phyloP scores from a whole-genome alignment of 345 rosid species.

The Cardiospermum halicacabum region DNA sequence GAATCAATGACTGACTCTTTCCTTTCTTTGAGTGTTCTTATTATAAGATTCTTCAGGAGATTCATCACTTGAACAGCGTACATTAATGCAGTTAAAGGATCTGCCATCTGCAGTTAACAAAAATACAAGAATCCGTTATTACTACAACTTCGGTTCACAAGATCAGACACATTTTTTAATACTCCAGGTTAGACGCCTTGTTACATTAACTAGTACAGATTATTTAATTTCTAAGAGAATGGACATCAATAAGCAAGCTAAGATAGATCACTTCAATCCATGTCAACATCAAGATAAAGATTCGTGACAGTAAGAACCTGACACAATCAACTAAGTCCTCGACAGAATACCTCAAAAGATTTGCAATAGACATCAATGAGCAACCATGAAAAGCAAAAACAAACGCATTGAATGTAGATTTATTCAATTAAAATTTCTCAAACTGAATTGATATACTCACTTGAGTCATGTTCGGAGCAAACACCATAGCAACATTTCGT shows the following conservation, averaged over 20 bases:
- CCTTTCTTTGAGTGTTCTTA: constrained; percentile 60
- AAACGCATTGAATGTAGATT: not conserved
- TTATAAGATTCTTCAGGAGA: constrained; percentile 75
- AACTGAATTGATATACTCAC: constrained; percentile 33
- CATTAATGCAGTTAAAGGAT: constrained; percentile 96
- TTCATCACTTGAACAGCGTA: constrained; percentile 97
- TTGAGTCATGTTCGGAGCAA: constrained; percentile 99
- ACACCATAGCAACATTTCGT: constrained; percentile 91
- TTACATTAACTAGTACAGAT: too few relatives aligned
- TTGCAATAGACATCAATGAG: not conserved
- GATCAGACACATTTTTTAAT: not conserved
- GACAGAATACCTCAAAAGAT: not conserved
- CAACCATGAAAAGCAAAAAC: not conserved
- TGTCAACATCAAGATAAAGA: not conserved
- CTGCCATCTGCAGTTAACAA: constrained; percentile 70
- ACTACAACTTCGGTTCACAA: constrained; percentile 6
- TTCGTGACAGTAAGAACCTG: not conserved
- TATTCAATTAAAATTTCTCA: not conserved
- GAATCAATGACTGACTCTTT: constrained; percentile 48
- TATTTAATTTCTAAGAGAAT: too few relatives aligned
- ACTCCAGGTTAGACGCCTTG: not conserved
- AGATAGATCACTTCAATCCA: not conserved
- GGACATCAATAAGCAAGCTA: too few relatives aligned
- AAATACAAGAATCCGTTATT: constrained; percentile 6
- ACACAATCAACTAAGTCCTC: constrained; percentile 1